Base-by-base conservation (phyloP, 768 basidiomycete genomes). In the Lanmaoa pseudosensibilis region DNA sequence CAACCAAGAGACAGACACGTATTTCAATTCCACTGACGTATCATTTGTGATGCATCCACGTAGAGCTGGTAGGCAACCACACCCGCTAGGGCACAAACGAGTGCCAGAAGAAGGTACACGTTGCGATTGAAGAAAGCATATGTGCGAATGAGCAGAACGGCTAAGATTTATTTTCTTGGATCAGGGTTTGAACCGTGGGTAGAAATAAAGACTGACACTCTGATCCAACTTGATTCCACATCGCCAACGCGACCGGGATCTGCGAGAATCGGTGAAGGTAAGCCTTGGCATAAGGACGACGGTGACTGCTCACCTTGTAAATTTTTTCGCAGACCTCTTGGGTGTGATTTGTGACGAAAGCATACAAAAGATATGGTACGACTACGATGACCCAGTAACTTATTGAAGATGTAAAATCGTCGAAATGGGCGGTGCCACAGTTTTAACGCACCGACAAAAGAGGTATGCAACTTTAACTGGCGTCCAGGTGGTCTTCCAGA, bases 41-140 rank as follows among this genome's bases (percentile, higher is more conserved):
- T 75, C 90, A 92, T 92, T 68, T 90, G 84, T 10, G 86, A 83
- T 5, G 83, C 83, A 60, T 84, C 87, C 32, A 91, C 90, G 62
- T 87, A 92, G 34, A 91, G 82, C 67, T 92, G 90, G 72, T 91
- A 92, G 38, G 88, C 83, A 12, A 91, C 82, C 55, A 92, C 84
- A 9, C 88, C 88, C 55, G 83, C 79, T 12, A 92, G 76, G 13
- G 87, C 84, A 55, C 78, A 79, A 54, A 90, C 70, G 59, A 92
- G 82, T 56, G 81, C 80, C 61, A 77, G 75, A 40, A 91, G 78
- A 50, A 91, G 72, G 66, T 84, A 87, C 52, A 78, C 68, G 63
- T 90, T 92, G 59, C 87, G 82, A 64, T 89, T 90, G 78, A 91
- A 91, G 74, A 92, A 92, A 4, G 90, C 90, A 64, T 90, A 92